A percentile compares a stretch with the other conserved stretches of the same genome.
These are phyloP conservation scores for Sugiyamaella paludigena DNA, from an alignment of 1,139 yeast species.

Conservation along the genomic window DNA sequence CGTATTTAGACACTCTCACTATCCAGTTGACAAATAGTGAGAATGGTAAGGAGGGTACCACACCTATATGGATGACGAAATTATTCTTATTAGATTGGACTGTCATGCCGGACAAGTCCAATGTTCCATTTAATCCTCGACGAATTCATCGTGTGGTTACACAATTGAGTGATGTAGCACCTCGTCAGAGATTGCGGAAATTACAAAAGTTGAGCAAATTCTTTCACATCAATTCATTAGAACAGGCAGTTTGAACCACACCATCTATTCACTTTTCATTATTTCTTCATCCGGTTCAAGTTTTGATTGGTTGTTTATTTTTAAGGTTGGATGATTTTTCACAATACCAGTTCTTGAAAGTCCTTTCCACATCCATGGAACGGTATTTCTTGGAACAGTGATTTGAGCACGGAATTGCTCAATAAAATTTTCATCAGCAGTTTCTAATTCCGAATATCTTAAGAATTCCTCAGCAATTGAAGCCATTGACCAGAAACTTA, in stretches of 20 bases:
- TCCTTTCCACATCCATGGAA: conserved; percentile 76
- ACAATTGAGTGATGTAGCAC: conserved; percentile 4
- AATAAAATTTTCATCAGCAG: conserved; percentile 79
- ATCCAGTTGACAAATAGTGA: too few species aligned
- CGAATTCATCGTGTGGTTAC: conserved; percentile 1
- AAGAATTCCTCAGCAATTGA: conserved; percentile 85
- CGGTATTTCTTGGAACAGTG: conserved; percentile 51
- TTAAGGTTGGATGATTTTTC: conserved; percentile 35
- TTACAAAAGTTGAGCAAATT: not conserved
- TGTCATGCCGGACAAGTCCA: conserved; percentile 8
- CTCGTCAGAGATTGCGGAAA: conserved; percentile 2
- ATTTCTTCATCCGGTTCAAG: not conserved
- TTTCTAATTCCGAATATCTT: conserved; percentile 73
- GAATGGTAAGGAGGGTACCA: not conserved
- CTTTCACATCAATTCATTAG: not conserved
- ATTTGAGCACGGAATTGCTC: conserved; percentile 73
- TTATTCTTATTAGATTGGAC: conserved; percentile 7
- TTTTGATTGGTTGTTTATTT: conserved; percentile 19
- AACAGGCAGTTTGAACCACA: not conserved
- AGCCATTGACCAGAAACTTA: conserved; percentile 86
- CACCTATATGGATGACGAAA: conserved; percentile 3
- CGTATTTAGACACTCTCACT: too few species aligned
- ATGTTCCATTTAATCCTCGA: not conserved
- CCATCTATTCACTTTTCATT: not conserved
- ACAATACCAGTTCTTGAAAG: conserved; percentile 56